Conservation (phyloP, 169 alveolate genomes). For the Plasmodium relictum region DNA sequence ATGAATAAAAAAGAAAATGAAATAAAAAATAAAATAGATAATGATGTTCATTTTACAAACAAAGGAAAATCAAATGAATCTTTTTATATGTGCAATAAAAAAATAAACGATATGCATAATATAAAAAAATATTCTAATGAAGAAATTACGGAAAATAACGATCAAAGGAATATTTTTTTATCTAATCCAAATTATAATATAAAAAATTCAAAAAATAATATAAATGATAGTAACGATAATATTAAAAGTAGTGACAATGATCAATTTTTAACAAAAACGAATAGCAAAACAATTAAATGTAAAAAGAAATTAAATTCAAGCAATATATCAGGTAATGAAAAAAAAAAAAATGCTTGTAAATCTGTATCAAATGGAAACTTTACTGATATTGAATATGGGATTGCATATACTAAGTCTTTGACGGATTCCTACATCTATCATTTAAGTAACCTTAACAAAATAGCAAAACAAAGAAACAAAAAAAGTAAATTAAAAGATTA, state of each 20-base stretch:
- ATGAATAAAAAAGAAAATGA: not conserved
- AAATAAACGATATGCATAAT: not conserved
- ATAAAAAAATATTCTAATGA: not conserved
- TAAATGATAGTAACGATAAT: not conserved
- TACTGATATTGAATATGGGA: not conserved
- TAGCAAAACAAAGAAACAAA: constrained; percentile 15
- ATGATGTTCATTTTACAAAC: not conserved
- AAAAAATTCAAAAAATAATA: not conserved
- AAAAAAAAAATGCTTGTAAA: not conserved
- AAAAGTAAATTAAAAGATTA: constrained; percentile 14
- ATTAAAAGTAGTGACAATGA: not conserved
- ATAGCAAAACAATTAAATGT: not conserved
- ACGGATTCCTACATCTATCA: constrained; percentile 56
- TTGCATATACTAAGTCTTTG: not conserved
- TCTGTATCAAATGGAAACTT: not conserved
- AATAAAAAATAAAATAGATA: not conserved
- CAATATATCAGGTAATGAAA: not conserved
- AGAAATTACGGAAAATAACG: constrained; percentile 1
- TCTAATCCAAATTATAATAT: constrained; percentile 2
- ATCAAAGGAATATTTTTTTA: not conserved
- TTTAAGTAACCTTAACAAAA: constrained; percentile 41
- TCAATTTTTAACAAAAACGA: not conserved
- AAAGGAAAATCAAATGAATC: not conserved
- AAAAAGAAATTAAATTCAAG: not conserved
- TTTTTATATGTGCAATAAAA: not conserved